These are phyloP conservation scores for Microbotryomycetes sp. DNA, from an alignment of 1,284 basidiomycete genomes.

Conservation along the genomic window DNA sequence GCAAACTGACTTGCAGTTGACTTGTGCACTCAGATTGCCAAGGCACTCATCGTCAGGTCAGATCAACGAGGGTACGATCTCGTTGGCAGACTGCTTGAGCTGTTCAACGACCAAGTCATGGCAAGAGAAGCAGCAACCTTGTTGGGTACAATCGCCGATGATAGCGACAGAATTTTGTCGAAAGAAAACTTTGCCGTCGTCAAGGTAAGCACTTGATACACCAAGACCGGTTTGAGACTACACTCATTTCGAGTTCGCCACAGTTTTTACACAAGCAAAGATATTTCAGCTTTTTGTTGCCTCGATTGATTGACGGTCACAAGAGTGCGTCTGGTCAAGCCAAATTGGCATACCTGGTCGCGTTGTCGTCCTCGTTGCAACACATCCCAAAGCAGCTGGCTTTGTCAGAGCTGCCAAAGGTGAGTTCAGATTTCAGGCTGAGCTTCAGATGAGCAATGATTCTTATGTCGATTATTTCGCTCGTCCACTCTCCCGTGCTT, in stretches of 20 bases:
- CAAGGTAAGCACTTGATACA: constrained; percentile 51
- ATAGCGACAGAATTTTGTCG: constrained; percentile 56
- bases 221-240: background rate
- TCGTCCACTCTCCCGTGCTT: background rate
- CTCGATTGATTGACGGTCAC: constrained; percentile 62
- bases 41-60: constrained; percentile 61
- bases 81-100: constrained; percentile 58
- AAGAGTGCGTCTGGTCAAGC: constrained; percentile 13
- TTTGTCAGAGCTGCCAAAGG: constrained; percentile 55
- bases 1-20: background rate
- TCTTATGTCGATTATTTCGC: background rate
- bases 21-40: constrained; percentile 54
- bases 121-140: constrained; percentile 64
- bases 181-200: constrained; percentile 70
- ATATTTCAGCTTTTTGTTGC: constrained; percentile 67
- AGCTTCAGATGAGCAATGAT: background rate
- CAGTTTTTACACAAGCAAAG: constrained; percentile 81
- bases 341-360: constrained; percentile 63
- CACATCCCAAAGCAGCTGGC: constrained; percentile 72
- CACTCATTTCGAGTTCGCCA: too few relatives aligned
- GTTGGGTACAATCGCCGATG: constrained; percentile 58
- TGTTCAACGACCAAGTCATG: constrained; percentile 57
- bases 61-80: constrained; percentile 56
- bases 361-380: constrained; percentile 73
- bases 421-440: too few relatives aligned